These are phyloP conservation scores for Euphorbia schlechtendalii DNA, from an alignment of 441 rosid genomes.

Conservation along the genomic window DNA sequence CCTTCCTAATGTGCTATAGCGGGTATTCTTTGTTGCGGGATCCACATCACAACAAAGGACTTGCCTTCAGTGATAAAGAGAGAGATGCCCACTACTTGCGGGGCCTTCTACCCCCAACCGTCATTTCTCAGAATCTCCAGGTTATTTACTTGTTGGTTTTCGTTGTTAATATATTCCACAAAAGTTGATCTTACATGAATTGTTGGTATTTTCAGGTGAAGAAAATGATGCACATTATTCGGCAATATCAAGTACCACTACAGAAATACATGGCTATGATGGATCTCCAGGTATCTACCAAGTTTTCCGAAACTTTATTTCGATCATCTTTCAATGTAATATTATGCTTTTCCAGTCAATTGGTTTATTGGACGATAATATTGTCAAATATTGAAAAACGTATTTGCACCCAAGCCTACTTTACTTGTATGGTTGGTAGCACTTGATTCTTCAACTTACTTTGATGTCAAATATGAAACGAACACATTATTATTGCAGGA, in stretches of 20 bases:
- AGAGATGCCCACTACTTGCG: too few species aligned
- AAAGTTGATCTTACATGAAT: neutral
- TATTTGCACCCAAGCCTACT: too few species aligned
- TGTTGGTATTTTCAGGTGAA: conserved; percentile 58
- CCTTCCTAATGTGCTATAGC: conserved; percentile 30
- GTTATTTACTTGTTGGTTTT: conserved; percentile 23
- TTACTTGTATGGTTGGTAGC: too few species aligned
- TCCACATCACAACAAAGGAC: conserved; percentile 93
- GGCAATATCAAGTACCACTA: conserved; percentile 67
- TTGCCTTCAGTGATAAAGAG: conserved; percentile 69
- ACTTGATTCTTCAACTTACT: too few species aligned
- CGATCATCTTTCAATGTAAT: too few species aligned
- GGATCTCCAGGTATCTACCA: conserved; percentile 88
- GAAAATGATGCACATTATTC: conserved; percentile 59
- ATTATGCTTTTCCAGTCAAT: too few species aligned
- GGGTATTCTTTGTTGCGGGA: conserved; percentile 82
- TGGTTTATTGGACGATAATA: too few species aligned
- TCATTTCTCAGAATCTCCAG: conserved; percentile 71
- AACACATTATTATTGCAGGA: conserved; percentile 53
- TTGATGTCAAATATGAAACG: too few species aligned
- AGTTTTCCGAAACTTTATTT: too few species aligned
- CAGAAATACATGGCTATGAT: conserved; percentile 85
- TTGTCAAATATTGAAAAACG: too few species aligned
- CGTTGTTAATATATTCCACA: neutral
- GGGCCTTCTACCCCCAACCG: conserved; percentile 82